Percentiles rank a stretch among this genome's conserved stretches.
Conservation (phyloP, 371 early-diverging fungal genomes). For the Saksenaea vasiformis region DNA sequence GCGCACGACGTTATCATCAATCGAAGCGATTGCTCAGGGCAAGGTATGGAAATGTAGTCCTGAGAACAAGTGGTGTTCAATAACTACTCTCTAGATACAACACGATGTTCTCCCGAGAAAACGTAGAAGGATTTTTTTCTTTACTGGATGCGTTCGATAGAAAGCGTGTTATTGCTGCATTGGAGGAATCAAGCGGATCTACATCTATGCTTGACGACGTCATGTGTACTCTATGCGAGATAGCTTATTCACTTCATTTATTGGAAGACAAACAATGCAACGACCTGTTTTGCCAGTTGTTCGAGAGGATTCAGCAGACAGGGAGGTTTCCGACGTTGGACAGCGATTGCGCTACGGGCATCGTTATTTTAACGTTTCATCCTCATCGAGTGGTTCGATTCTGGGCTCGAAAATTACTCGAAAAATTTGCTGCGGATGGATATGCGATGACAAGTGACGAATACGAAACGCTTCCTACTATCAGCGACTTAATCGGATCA, state of each 20-base stretch:
- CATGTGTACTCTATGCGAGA: constrained; percentile 34
- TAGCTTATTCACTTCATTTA: constrained; percentile 18
- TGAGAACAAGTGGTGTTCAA: not conserved
- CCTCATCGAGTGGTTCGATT: constrained; percentile 36
- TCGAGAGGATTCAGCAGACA: constrained; percentile 31
- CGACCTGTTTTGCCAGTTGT: constrained; percentile 21
- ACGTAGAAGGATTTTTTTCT: constrained; percentile 38
- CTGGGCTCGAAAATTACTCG: constrained; percentile 47
- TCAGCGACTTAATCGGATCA: not conserved
- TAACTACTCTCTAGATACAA: constrained; percentile 28
- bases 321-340: constrained; percentile 30
- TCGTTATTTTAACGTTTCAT: constrained; percentile 31
- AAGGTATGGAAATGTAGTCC: constrained; percentile 18
- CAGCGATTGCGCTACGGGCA: constrained; percentile 12
- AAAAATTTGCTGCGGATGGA: constrained; percentile 22
- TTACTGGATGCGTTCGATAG: constrained; percentile 33
- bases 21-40: constrained; percentile 28
- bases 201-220: constrained; percentile 17
- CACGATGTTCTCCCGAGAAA: constrained; percentile 26
- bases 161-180: constrained; percentile 16
- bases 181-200: constrained; percentile 3
- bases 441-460: not conserved
- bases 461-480: not conserved
- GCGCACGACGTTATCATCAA: constrained; percentile 33
- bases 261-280: constrained; percentile 21